Evolutionary conservation across 495 filamentous ascomycete genomes (phyloP).

Genomic region (Tuber umbilicatum): DNA sequence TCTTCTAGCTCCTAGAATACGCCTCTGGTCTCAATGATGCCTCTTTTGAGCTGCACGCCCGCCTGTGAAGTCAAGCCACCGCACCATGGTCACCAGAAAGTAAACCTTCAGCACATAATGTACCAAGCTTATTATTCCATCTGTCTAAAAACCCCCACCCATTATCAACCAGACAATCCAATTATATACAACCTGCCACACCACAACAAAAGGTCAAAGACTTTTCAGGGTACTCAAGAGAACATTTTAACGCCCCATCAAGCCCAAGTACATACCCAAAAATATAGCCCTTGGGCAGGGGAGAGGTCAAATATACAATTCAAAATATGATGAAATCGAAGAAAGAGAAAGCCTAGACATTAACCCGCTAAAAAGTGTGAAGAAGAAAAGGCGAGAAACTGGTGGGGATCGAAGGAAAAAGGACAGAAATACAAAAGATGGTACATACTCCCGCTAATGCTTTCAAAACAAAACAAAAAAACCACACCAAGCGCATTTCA

Average conservation of each 20-base stretch:
- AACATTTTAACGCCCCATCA: not conserved
- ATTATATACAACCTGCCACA: not conserved
- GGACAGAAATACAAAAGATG: constrained; percentile 34
- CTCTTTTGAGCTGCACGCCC: not conserved
- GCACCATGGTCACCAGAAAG: not conserved
- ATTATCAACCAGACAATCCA: not conserved
- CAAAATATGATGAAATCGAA: constrained; percentile 15
- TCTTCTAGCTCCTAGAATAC: not conserved
- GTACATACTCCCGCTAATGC: constrained; percentile 37
- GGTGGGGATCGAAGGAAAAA: not conserved
- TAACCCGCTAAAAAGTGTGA: constrained; percentile 9
- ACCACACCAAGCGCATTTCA: constrained; percentile 3
- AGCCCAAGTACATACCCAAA: not conserved
- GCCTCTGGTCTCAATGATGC: not conserved
- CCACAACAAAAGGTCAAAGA: not conserved
- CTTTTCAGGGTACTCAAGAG: not conserved
- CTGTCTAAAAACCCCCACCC: not conserved
- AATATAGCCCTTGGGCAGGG: not conserved
- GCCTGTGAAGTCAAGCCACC: not conserved
- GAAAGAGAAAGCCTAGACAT: not conserved
- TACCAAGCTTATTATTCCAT: not conserved
- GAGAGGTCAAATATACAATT: not conserved
- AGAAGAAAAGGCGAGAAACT: not conserved
- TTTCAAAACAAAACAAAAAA: constrained; percentile 12
- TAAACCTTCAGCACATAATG: not conserved